Evolutionary conservation across 2,329 filamentous ascomycete genomes (phyloP).

Genomic region (Cyclaneusma minus): DNA sequence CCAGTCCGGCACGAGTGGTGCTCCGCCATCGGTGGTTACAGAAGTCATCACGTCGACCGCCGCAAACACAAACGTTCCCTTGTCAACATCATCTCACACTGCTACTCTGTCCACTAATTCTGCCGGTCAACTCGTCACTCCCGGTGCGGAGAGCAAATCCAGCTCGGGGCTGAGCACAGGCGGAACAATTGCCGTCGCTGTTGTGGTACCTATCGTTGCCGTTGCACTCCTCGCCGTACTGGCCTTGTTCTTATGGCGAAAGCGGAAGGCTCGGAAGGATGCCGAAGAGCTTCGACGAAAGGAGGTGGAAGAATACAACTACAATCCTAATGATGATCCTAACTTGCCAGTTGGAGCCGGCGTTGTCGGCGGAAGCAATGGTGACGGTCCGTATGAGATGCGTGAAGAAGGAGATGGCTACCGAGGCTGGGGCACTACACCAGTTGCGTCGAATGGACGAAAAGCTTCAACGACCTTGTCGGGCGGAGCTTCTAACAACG

Average conservation of each 20-base stretch:
- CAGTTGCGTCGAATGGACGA: conserved; percentile 51
- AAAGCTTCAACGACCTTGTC: conserved; percentile 86
- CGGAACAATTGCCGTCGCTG: conserved; percentile 77
- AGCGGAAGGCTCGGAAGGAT: conserved; percentile 69
- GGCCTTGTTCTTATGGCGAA: conserved; percentile 75
- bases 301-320: conserved; percentile 93
- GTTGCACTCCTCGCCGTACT: conserved; percentile 67
- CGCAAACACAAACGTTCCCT: conserved; percentile 8
- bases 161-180: conserved; percentile 37
- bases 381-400: conserved; percentile 53
- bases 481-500: conserved; percentile 47
- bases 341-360: conserved; percentile 41
- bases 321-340: conserved; percentile 93
- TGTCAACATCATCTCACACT: conserved; percentile 12
- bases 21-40: not conserved
- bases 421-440: conserved; percentile 82
- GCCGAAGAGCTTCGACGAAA: conserved; percentile 82
- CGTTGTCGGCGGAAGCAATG: conserved; percentile 25
- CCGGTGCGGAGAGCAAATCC: conserved; percentile 5
- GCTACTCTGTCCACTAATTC: conserved; percentile 8
- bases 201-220: conserved; percentile 82
- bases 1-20: not conserved
- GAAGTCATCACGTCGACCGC: conserved; percentile 4
- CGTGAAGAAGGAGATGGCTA: conserved; percentile 71
- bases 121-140: conserved; percentile 3